Evolutionary conservation across 768 basidiomycete species (phyloP).

Genomic region (Termitomyces eurrhizus): DNA sequence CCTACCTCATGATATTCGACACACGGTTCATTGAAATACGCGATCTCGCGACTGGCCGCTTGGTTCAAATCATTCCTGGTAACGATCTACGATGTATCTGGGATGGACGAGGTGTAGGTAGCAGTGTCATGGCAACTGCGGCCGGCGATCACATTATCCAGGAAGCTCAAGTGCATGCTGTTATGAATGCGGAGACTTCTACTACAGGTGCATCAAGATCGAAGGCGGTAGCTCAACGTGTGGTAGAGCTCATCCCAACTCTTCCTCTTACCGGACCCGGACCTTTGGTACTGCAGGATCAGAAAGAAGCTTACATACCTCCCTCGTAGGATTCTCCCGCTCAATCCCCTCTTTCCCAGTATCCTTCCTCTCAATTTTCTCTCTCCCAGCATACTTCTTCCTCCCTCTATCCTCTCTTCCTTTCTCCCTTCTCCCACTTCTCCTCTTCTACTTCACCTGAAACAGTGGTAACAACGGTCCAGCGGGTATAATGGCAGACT

Average conservation of each 20-base stretch:
- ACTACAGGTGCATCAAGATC: slow-evolving; percentile 32
- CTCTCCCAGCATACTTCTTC: background rate
- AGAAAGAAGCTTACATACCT: slow-evolving; percentile 6
- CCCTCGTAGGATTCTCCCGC: background rate
- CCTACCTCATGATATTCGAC: slow-evolving; percentile 89
- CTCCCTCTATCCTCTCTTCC: background rate
- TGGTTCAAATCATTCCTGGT: slow-evolving; percentile 83
- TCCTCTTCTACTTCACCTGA: slow-evolving; percentile 16
- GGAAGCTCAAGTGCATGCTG: slow-evolving; percentile 83
- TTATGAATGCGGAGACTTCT: slow-evolving; percentile 66
- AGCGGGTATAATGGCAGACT: slow-evolving; percentile 1
- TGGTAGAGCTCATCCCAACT: slow-evolving; percentile 77
- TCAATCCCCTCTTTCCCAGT: background rate
- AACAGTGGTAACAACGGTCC: slow-evolving; percentile 2
- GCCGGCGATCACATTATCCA: slow-evolving; percentile 59
- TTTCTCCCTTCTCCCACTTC: slow-evolving; percentile 10
- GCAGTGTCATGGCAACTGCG: slow-evolving; percentile 64
- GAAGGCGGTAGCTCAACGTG: slow-evolving; percentile 63
- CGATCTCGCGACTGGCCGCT: slow-evolving; percentile 76
- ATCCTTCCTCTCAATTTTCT: background rate
- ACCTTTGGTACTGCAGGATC: slow-evolving; percentile 7
- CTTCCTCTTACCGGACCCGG: slow-evolving; percentile 59
- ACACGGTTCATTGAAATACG: slow-evolving; percentile 90
- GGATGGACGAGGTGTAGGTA: slow-evolving; percentile 68
- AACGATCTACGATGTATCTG: slow-evolving; percentile 85